phyloP scores from a whole-genome alignment of 2,329 filamentous ascomycete genomes.

The Diplodia scrobiculata region DNA sequence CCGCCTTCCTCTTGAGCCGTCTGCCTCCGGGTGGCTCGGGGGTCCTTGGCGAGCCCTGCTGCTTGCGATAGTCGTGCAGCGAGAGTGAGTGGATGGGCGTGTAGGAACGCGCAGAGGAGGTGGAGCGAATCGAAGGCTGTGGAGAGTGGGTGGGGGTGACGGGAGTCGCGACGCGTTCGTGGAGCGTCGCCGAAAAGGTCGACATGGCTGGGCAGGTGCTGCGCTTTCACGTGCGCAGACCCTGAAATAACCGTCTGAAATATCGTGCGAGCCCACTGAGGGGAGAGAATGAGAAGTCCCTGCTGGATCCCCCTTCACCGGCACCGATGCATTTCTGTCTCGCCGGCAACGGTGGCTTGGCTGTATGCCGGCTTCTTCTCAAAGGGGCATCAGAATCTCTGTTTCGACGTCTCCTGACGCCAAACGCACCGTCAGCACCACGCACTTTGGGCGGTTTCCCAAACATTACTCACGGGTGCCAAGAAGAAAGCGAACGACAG shows the following conservation, averaged over 20 bases:
- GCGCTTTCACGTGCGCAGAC: not conserved
- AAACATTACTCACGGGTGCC: conserved; percentile 1
- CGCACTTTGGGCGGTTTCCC: not conserved
- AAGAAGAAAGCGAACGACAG: not conserved
- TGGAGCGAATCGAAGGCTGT: conserved; percentile 41
- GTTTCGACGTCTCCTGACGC: not conserved
- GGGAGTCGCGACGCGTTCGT: conserved; percentile 30
- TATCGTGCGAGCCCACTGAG: not conserved
- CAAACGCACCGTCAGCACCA: not conserved
- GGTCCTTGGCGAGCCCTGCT: conserved; percentile 41
- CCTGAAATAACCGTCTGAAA: not conserved
- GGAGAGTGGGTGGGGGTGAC: conserved; percentile 44
- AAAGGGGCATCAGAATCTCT: not conserved
- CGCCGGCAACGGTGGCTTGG: not conserved
- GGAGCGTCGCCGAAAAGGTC: conserved; percentile 20
- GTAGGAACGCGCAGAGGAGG: conserved; percentile 28
- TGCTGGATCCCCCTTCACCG: conserved; percentile 6
- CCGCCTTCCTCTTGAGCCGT: conserved; percentile 44
- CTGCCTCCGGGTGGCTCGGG: conserved; percentile 38
- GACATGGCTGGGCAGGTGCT: conserved; percentile 20
- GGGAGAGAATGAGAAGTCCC: not conserved
- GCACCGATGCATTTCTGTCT: not conserved
- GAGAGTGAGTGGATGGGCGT: conserved; percentile 39
- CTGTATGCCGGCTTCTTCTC: not conserved
- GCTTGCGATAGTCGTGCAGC: conserved; percentile 46